Evolutionary conservation across 2,329 filamentous ascomycete genomes (phyloP).

Genomic region (Trichothecium roseum): DNA sequence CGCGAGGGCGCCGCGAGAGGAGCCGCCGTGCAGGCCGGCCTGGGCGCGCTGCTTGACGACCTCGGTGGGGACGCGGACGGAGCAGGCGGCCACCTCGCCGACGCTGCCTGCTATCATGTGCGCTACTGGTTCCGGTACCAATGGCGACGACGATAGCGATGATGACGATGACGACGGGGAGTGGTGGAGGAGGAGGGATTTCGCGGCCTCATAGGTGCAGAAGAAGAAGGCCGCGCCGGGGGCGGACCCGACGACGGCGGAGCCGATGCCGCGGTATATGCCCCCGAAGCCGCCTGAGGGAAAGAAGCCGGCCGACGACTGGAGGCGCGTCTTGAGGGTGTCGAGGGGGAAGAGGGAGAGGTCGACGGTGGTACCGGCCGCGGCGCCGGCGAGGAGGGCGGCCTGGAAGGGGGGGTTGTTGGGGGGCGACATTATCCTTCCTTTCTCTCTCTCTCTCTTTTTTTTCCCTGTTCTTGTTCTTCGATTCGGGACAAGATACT

Average conservation of each 20-base stretch:
- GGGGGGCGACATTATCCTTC: slow-evolving; percentile 7
- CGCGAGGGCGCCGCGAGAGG: slow-evolving; percentile 53
- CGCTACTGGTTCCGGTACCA: slow-evolving; percentile 1
- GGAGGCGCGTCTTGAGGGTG: slow-evolving; percentile 95
- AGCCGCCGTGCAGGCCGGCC: slow-evolving; percentile 68
- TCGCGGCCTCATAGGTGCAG: slow-evolving; percentile 79
- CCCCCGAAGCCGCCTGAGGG: slow-evolving; percentile 79
- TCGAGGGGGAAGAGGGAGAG: slow-evolving; percentile 95
- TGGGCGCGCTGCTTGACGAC: slow-evolving; percentile 96
- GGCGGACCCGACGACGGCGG: slow-evolving; percentile 80
- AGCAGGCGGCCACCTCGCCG: slow-evolving; percentile 86
- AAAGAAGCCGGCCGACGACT: slow-evolving; percentile 69
- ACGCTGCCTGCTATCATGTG: slow-evolving; percentile 82
- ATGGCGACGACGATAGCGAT: background rate
- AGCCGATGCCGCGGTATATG: slow-evolving; percentile 88
- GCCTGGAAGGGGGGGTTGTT: slow-evolving; percentile 40
- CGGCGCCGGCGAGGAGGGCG: slow-evolving; percentile 67
- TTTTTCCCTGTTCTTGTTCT: background rate
- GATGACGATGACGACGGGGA: slow-evolving; percentile 7
- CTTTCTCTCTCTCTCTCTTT: background rate
- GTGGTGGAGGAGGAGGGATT: slow-evolving; percentile 35
- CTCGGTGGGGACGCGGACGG: slow-evolving; percentile 87
- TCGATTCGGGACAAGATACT: too few species aligned
- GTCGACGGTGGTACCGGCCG: slow-evolving; percentile 94
- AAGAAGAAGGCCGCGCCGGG: slow-evolving; percentile 96